Base-by-base conservation (phyloP, 140 eudicot species). In the Ambrosia hybrid region DNA sequence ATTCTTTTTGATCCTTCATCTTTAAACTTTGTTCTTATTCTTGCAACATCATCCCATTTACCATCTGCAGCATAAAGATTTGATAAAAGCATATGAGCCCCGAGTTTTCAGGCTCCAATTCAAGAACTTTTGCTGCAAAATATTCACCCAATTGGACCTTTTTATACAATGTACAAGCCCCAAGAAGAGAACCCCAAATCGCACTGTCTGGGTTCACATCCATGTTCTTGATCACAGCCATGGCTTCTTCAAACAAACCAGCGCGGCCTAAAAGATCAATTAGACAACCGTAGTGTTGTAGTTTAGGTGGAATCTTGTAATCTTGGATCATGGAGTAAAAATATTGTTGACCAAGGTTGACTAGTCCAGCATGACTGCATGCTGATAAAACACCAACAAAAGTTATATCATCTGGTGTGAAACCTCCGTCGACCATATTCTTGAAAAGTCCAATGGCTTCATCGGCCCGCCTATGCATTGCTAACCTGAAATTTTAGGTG, bases 181-280 rank as follows among this genome's bases (percentile, higher is more conserved):
- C 78, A 51, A 87, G 78, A 59, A 87, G 76, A 57, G 94, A 88
- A 36, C 86, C 94, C 90, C 84, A 85, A 8, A 85, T 79, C 7
- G 86, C 90, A 4, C 70, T 57, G 77, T 85, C 90, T 2, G 90
- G 87, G 49, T 77, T 52, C 13, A 79, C 67, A 38, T 76, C 82
- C 88, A 87, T 85, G 21, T 72, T 76, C 57, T 74, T 51, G 52
- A 82, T 73, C 46, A 85, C 15, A 12, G 7, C 10, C 39, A 14
- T 30, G 2, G 86, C 88, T 68, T 82, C 86, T 49, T 77, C 88
- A 9, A 87, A 64, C 72, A 65, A 71, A 63, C 79, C 86, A 34
- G 80, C 73, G 41, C 86, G 82, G 38, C 76, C 58, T 45, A 87
- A 64, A 10, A 84, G 67, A 82, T 87, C 93, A 5, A 82, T 61